Base-by-base conservation (phyloP, 768 basidiomycete genomes). In the Gloeophyllum trabeum region DNA sequence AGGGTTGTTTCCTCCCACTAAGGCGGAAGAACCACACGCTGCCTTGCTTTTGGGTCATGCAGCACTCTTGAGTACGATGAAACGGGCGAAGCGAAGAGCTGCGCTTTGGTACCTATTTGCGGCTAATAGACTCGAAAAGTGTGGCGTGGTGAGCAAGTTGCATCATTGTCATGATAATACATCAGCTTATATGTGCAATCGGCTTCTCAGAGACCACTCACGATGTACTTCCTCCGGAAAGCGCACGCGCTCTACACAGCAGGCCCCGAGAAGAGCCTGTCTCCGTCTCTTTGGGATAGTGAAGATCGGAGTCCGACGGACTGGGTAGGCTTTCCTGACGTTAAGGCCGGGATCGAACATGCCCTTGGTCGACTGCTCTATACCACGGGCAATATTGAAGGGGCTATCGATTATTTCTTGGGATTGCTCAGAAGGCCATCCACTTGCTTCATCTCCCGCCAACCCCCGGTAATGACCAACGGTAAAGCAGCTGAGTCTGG, bases 291-390 rank as follows among this genome's bases (percentile, higher is more conserved):
- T 56, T 87, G 82, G 79, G 76, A 79, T 25, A 72, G 81, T 3
- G 82, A 87, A 56, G 76, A 71, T 12, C 61, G 63, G 34, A 60
- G 61, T 13, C 55, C 66, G 6, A 54, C 51, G 2, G 54, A 60
- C 7, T 55, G 54, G 39, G 52, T 63, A 41, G 74, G 72, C 14
- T 76, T 84, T 49, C 75, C 79, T 37, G 73, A 71, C 19, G 73
- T 88, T 30, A 61, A 79, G 42, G 71, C 82, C 35, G 79, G 79
- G 5, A 79, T 91, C 24, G 84, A 89, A 46, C 81, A 89, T 59
- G 77, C 87, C 13, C 60, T 91, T 48, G 94, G 89, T 24, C 71
- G 93, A 30, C 62, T 98, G 46, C 64, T 91, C 28, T 98, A 96
- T 57, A 90, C 88, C 1, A 82, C 85, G n/a, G 92, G 93, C 7